phyloP scores from a whole-genome alignment of 208 protist genomes.

The Trypanosoma scelopori region DNA sequence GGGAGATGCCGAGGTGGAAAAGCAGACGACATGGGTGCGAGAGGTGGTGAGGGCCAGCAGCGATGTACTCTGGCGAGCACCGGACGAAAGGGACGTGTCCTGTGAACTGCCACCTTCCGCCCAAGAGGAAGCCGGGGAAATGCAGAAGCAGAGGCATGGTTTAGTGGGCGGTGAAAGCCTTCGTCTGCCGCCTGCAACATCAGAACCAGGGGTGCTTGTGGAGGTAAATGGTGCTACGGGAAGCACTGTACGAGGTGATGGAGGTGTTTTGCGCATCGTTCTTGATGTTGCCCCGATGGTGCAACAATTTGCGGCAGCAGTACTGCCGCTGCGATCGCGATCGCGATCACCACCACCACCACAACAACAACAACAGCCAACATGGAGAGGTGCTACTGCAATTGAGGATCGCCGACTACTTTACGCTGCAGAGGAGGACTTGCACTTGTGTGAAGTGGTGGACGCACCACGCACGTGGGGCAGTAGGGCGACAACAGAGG shows the following conservation, averaged over 20 bases:
- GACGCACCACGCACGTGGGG: not conserved
- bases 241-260: slow-evolving; percentile 1
- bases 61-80: slow-evolving; percentile 21
- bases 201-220: slow-evolving; percentile 10
- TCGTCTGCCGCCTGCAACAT: not conserved
- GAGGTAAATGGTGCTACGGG: slow-evolving; percentile 5
- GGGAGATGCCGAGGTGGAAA: not conserved
- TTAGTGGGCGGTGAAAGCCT: not conserved
- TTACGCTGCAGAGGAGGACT: slow-evolving; percentile 22
- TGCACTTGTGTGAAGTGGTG: slow-evolving; percentile 20
- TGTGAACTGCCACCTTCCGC: not conserved
- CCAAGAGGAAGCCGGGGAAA: not conserved
- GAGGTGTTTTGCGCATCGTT: slow-evolving; percentile 28
- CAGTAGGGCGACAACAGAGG: not conserved
- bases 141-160: not conserved
- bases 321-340: no score
- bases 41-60: slow-evolving; percentile 20
- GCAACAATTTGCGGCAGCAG: slow-evolving; percentile 7
- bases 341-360: not conserved
- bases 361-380: not conserved
- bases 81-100: not conserved
- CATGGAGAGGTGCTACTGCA: not conserved
- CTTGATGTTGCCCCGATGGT: slow-evolving; percentile 38
- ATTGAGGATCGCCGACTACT: slow-evolving; percentile 14
- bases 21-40: slow-evolving; percentile 19